These are phyloP conservation scores for Hibiscus mutabilis DNA, from an alignment of 345 rosid species.

Conservation along the genomic window DNA sequence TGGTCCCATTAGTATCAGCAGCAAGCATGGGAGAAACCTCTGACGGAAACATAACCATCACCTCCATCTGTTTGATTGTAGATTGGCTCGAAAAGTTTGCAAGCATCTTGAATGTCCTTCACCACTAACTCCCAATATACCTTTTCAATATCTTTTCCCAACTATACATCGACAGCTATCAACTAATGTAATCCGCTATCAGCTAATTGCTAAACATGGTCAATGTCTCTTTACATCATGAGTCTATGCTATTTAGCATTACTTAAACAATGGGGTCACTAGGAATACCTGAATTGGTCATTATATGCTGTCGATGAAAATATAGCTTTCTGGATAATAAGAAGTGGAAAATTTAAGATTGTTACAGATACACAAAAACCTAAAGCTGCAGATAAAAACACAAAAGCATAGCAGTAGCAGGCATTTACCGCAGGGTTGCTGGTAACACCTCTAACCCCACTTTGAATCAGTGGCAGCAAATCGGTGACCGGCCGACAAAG, in stretches of 20 bases:
- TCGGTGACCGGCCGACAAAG: conserved; percentile 94
- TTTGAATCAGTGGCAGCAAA: conserved; percentile 73
- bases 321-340: conserved; percentile 97
- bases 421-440: conserved; percentile 93
- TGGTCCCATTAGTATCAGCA: conserved; percentile 78
- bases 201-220: too few species aligned
- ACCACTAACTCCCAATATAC: conserved; percentile 98
- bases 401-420: neutral
- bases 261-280: neutral
- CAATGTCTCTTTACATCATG: too few species aligned
- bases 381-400: too few species aligned
- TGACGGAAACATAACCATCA: conserved; percentile 95
- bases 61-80: conserved; percentile 85
- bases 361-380: neutral
- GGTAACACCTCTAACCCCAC: conserved; percentile 95
- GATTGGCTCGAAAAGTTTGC: conserved; percentile 90
- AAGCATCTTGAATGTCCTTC: conserved; percentile 97
- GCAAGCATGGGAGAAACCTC: conserved; percentile 98
- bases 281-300: conserved; percentile 71
- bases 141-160: conserved; percentile 81
- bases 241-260: neutral
- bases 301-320: conserved; percentile 93
- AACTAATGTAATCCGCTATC: too few species aligned
- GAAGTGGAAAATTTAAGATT: too few species aligned
- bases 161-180: too few species aligned